Evolutionary conservation across 2,329 filamentous ascomycete species (phyloP).

Genomic region (Colletotrichum abscissum): DNA sequence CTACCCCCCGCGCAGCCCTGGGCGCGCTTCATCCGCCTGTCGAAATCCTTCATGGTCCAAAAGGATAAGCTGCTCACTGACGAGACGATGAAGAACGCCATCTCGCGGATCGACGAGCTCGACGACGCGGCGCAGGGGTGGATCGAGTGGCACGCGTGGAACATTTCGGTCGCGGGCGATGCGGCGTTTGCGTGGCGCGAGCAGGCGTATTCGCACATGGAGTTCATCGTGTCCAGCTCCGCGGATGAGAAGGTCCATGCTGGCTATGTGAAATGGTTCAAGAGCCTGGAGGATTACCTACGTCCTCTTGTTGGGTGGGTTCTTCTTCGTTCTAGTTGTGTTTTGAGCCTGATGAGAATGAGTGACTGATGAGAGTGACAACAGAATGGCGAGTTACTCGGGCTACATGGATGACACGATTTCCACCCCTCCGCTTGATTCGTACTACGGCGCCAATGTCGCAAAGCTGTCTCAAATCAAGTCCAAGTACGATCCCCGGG

Average conservation of each 20-base stretch:
- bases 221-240: constrained; percentile 32
- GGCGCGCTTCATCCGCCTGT: background rate
- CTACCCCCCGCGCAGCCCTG: background rate
- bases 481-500: constrained; percentile 28
- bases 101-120: background rate
- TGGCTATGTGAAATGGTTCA: background rate
- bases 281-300: background rate
- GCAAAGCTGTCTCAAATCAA: constrained; percentile 25
- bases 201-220: constrained; percentile 32
- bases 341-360: background rate
- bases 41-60: background rate
- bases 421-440: constrained; percentile 23
- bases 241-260: constrained; percentile 2
- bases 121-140: background rate
- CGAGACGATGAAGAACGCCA: background rate
- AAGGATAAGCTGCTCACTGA: background rate
- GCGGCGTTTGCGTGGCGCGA: constrained; percentile 36
- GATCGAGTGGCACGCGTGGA: constrained; percentile 35
- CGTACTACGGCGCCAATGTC: constrained; percentile 35
- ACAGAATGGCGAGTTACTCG: constrained; percentile 29
- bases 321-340: background rate
- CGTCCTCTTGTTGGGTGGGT: background rate
- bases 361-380: background rate
- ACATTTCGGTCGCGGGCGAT: constrained; percentile 18
- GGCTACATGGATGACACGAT: constrained; percentile 35